Conservation (phyloP, 2,329 filamentous ascomycete genomes). For the Rachicladosporium sp. region DNA sequence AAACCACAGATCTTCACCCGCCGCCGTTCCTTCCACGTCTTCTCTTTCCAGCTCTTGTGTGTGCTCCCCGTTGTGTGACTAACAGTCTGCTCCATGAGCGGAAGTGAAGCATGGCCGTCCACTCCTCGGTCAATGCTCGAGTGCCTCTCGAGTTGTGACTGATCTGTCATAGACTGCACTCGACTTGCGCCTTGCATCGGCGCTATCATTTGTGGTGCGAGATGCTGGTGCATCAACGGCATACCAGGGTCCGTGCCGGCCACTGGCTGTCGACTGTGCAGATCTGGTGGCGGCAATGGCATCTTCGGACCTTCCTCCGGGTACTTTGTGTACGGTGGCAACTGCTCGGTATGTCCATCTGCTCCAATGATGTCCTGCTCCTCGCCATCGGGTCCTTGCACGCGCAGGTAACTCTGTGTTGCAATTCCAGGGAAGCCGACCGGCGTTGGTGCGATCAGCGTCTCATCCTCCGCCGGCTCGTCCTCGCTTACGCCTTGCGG, state of each 20-base stretch:
- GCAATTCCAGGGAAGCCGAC: constrained; percentile 60
- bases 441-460: constrained; percentile 28
- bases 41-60: constrained; percentile 24
- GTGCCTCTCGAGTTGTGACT: constrained; percentile 12
- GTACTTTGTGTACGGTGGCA: constrained; percentile 85
- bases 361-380: constrained; percentile 81
- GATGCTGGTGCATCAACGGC: constrained; percentile 24
- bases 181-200: constrained; percentile 2
- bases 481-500: constrained; percentile 57
- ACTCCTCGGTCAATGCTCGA: constrained; percentile 4
- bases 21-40: constrained; percentile 27
- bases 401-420: constrained; percentile 52
- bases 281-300: constrained; percentile 23
- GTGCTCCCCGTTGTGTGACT: neutral
- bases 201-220: constrained; percentile 12
- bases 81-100: constrained; percentile 4
- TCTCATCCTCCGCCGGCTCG: constrained; percentile 38
- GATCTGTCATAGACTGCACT: constrained; percentile 24
- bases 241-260: constrained; percentile 22
- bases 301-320: constrained; percentile 55
- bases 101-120: constrained; percentile 7
- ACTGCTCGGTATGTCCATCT: constrained; percentile 77
- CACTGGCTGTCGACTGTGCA: constrained; percentile 22
- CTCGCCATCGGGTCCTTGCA: constrained; percentile 67
- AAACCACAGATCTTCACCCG: constrained; percentile 24